Evolutionary conservation across 2,329 filamentous ascomycete genomes (phyloP), one percentile per base, ranked within the genome.

Genomic region (Neonectria neomacrospora): DNA sequence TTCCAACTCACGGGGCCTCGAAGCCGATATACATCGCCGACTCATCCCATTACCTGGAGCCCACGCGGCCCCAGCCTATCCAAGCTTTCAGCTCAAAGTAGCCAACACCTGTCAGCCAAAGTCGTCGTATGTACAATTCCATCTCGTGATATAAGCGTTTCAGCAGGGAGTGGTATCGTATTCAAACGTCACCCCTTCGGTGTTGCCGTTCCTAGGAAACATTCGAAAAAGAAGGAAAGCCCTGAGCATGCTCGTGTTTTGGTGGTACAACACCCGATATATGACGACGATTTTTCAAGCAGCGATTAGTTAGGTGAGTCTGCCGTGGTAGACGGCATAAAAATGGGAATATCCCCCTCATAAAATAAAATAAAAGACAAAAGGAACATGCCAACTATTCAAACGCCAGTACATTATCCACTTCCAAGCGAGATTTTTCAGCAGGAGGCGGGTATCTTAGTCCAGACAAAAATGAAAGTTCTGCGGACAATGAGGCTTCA

Each of bases 401-500:
- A 65, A 45, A 63, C 51, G 65, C 64, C 20, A 66, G 65, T 70
- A 61, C 65, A 70, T 51, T 65, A 55, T 67, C 70, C 71, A 71
- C 69, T 66, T 72, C 71, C 71, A 67, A 67, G 67, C 69, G 69
- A 73, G 66, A 63, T 53, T 63, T 55, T 61, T 73, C 68, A 68
- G 67, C 66, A 73, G 70, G 70, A 70, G 62, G 71, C 63, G 70
- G 71, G 71, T 73, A 73, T 73, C 70, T 71, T 67, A 64, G 67
- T 60, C 62, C 39, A 56, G 45, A 69, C 58, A 70, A 30, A 30
- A 71, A 66, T 44, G 58, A 64, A 71, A 72, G 48, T 18, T 54
- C 56, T 14, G 5, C 50, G 60, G 34, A 61, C 58, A 39, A 60
- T 60, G 52, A 51, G 56, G 53, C 22, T 52, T 48, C 61, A 30